A percentile compares a stretch with the other conserved stretches of the same genome.
These are phyloP conservation scores for Polyporus arcularius DNA, from an alignment of 768 basidiomycete genomes.

Conservation along the genomic window DNA sequence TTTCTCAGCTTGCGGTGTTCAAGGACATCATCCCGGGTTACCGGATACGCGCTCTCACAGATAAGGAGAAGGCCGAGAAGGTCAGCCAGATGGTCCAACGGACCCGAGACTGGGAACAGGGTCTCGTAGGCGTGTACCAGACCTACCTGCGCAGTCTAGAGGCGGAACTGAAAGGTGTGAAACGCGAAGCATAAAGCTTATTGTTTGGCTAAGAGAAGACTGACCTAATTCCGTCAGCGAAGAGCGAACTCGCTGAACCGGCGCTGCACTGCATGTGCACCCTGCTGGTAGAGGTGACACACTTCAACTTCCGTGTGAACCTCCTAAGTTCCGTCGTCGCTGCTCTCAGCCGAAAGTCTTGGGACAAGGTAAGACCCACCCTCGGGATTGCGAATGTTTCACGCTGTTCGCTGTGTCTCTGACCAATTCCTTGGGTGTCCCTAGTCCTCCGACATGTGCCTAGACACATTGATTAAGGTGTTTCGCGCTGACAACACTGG, in stretches of 20 bases:
- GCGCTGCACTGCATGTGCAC: constrained; percentile 88
- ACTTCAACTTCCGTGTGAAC: constrained; percentile 97
- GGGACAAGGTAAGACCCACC: constrained; percentile 73
- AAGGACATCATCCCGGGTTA: constrained; percentile 97
- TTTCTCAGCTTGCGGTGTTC: constrained; percentile 92
- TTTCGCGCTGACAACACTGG: constrained; percentile 85
- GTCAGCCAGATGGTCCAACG: constrained; percentile 90
- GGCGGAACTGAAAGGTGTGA: constrained; percentile 80
- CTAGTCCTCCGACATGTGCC: constrained; percentile 84
- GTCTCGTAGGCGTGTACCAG: constrained; percentile 87
- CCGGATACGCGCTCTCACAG: constrained; percentile 88
- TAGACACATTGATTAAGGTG: constrained; percentile 77
- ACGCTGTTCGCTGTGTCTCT: constrained; percentile 10
- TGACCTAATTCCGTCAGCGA: constrained; percentile 43
- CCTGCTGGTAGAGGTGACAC: constrained; percentile 77
- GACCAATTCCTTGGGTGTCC: constrained; percentile 15
- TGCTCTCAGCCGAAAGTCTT: constrained; percentile 79
- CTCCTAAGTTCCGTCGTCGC: constrained; percentile 87
- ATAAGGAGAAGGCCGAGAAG: constrained; percentile 89
- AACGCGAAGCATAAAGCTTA: background rate
- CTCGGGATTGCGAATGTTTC: background rate
- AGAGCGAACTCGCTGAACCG: constrained; percentile 62
- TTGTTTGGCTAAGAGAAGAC: constrained; percentile 19
- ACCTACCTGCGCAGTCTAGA: constrained; percentile 85
- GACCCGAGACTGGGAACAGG: constrained; percentile 95